These are phyloP conservation scores for Primulina tabacum DNA, from an alignment of 257 asterid species.

Conservation along the genomic window DNA sequence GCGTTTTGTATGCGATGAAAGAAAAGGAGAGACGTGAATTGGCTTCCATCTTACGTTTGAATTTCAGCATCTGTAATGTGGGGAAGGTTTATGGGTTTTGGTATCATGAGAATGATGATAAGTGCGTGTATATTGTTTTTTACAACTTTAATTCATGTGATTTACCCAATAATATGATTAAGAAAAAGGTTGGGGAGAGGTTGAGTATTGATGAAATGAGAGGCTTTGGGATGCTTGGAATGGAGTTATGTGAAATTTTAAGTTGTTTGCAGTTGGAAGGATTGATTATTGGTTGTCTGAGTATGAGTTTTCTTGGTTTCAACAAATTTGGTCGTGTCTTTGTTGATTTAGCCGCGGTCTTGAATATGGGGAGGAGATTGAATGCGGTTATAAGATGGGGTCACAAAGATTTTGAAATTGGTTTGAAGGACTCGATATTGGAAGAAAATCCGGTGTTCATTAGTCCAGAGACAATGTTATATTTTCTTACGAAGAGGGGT, in stretches of 20 bases:
- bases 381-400: conserved; percentile 16
- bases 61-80: conserved; percentile 40
- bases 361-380: conserved; percentile 46
- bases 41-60: conserved; percentile 33
- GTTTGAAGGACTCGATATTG: conserved; percentile 12
- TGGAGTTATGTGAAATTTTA: conserved; percentile 64
- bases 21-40: conserved; percentile 45
- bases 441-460: conserved; percentile 37
- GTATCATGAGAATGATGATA: conserved; percentile 53
- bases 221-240: conserved; percentile 46
- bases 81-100: conserved; percentile 76
- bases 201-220: conserved; percentile 31
- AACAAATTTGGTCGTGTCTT: conserved; percentile 50
- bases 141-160: conserved; percentile 41
- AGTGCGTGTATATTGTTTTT: conserved; percentile 49
- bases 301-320: conserved; percentile 48
- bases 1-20: conserved; percentile 46
- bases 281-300: conserved; percentile 52
- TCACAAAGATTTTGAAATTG: conserved; percentile 27
- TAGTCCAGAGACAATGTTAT: conserved; percentile 65
- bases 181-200: conserved; percentile 24
- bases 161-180: conserved; percentile 30
- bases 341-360: conserved; percentile 53
- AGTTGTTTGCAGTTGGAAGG: conserved; percentile 64
- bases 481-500: conserved; percentile 33